These are phyloP conservation scores for Penicillium thymicola DNA, from an alignment of 2,329 filamentous ascomycete species.

Conservation along the genomic window DNA sequence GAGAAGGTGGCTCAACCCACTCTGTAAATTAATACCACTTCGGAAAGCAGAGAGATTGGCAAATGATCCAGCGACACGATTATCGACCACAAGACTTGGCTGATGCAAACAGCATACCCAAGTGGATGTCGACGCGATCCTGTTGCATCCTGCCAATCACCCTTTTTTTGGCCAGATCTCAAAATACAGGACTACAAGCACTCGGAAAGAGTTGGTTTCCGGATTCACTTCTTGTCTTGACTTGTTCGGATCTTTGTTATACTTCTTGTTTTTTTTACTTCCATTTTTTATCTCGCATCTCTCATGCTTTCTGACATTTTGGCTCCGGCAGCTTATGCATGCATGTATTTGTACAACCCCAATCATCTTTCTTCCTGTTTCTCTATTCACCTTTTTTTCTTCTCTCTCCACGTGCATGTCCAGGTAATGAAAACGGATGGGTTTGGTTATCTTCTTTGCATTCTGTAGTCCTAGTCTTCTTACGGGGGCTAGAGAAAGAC, in stretches of 20 bases:
- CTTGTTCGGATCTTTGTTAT: slow-evolving; percentile 1
- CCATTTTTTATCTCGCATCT: slow-evolving; percentile 20
- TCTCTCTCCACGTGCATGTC: slow-evolving; percentile 23
- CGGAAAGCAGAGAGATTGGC: slow-evolving; percentile 20
- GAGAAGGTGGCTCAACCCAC: slow-evolving; percentile 33
- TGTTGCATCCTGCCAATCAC: not conserved
- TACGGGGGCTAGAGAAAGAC: not conserved
- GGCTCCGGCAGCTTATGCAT: slow-evolving; percentile 34
- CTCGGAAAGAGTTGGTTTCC: not conserved
- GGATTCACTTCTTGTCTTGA: not conserved
- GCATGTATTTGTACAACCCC: slow-evolving; percentile 39
- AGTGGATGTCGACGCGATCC: not conserved
- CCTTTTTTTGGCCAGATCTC: not conserved
- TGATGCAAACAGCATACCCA: not conserved
- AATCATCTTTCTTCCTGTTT: slow-evolving; percentile 22
- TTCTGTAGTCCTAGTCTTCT: not conserved
- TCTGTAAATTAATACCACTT: slow-evolving; percentile 34
- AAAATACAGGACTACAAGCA: not conserved
- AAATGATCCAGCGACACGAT: slow-evolving; percentile 15
- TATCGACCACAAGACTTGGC: slow-evolving; percentile 3
- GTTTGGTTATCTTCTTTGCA: slow-evolving; percentile 16
- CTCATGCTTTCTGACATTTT: slow-evolving; percentile 27
- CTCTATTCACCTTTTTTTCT: slow-evolving; percentile 17
- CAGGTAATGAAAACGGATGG: slow-evolving; percentile 28
- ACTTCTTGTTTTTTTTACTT: slow-evolving; percentile 6